Percentiles rank a stretch among this genome's conserved stretches.
Evolutionary conservation across 2,329 filamentous ascomycete genomes (phyloP).

Genomic region (Aspergillus felis): DNA sequence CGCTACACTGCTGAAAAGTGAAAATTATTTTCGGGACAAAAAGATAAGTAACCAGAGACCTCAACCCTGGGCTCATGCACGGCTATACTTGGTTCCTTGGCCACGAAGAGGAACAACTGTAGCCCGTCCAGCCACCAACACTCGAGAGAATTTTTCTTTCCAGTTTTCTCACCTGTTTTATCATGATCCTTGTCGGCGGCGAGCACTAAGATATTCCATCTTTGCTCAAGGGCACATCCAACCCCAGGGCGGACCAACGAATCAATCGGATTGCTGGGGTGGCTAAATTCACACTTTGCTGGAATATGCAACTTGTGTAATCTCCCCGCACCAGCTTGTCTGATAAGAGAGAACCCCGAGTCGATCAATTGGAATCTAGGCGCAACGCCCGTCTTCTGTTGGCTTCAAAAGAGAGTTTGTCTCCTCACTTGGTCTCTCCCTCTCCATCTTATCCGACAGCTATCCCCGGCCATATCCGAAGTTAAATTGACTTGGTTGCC

Average conservation of each 20-base stretch:
- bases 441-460: neutral
- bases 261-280: neutral
- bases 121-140: neutral
- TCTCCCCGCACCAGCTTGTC: neutral
- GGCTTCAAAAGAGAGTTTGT: neutral
- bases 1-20: neutral
- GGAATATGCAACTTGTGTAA: neutral
- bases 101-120: neutral
- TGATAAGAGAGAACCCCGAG: neutral
- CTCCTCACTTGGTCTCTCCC: neutral
- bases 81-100: neutral
- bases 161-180: neutral
- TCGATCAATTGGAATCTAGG: neutral
- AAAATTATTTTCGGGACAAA: neutral
- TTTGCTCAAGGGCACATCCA: neutral
- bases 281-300: neutral
- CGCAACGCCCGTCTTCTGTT: neutral
- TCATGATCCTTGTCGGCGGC: neutral
- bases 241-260: neutral
- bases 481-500: neutral
- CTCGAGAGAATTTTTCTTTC: neutral
- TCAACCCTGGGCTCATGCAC: neutral
- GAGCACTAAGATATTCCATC: neutral
- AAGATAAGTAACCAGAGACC: neutral
- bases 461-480: neutral